Conservation (phyloP, 2,329 filamentous ascomycete species). For the Colletotrichum graminicola region DNA sequence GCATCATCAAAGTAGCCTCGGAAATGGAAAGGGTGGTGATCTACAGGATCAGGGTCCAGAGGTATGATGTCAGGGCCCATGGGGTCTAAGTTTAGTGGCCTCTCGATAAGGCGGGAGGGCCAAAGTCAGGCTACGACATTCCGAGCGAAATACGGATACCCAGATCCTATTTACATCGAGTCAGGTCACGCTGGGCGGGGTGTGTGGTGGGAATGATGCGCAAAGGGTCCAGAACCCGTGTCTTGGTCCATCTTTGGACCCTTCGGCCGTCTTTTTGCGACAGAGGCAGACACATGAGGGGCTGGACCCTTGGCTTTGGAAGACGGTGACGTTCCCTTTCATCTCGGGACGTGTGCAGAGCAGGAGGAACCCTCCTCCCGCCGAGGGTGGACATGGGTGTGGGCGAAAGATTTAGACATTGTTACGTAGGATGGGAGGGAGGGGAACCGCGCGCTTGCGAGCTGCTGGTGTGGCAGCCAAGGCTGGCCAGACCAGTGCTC, state of each 20-base stretch:
- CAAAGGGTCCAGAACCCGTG: slow-evolving; percentile 38
- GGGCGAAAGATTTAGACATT: background rate
- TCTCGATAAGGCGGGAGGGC: background rate
- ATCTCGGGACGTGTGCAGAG: background rate
- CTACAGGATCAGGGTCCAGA: slow-evolving; percentile 13
- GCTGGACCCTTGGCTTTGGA: slow-evolving; percentile 21
- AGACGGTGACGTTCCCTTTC: slow-evolving; percentile 35
- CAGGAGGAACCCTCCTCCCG: background rate
- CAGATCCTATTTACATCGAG: background rate
- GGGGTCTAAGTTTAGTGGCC: slow-evolving; percentile 26
- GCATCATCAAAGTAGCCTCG: slow-evolving; percentile 32
- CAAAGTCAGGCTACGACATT: slow-evolving; percentile 6
- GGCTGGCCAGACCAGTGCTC: slow-evolving; percentile 7
- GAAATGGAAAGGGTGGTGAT: slow-evolving; percentile 15
- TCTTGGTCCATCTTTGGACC: slow-evolving; percentile 21
- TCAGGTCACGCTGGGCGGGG: background rate
- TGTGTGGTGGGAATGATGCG: slow-evolving; percentile 21
- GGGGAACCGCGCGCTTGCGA: background rate
- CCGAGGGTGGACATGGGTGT: background rate
- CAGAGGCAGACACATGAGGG: slow-evolving; percentile 11
- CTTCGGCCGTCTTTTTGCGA: slow-evolving; percentile 20
- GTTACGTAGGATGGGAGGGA: slow-evolving; percentile 25
- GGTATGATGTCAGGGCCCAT: slow-evolving; percentile 38
- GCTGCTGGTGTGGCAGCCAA: slow-evolving; percentile 5
- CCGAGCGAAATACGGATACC: slow-evolving; percentile 10